These are phyloP conservation scores for Crepidotus variabilis DNA, from an alignment of 768 basidiomycete genomes.

Conservation along the genomic window DNA sequence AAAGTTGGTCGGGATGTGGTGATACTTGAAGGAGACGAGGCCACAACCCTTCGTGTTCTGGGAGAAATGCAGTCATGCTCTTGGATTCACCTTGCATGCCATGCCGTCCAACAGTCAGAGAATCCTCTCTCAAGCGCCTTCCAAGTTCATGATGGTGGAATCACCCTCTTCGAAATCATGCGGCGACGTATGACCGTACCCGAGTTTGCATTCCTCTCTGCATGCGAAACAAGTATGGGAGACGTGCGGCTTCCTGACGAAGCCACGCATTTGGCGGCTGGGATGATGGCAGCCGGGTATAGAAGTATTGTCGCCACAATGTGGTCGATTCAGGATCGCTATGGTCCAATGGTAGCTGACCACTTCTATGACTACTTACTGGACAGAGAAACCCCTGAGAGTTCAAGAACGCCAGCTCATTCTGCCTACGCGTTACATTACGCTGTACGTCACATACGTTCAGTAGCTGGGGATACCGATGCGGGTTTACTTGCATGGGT, in stretches of 20 bases:
- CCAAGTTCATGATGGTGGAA: constrained; percentile 15
- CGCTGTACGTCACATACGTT: no score
- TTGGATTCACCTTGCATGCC: constrained; percentile 33
- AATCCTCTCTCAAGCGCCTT: constrained; percentile 21
- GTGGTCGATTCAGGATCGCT: constrained; percentile 37
- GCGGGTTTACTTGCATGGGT: no score
- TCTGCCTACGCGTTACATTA: no score
- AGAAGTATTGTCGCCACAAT: constrained; percentile 35
- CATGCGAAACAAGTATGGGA: constrained; percentile 32
- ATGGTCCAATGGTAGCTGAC: constrained; percentile 28
- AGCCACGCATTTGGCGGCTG: constrained; percentile 33
- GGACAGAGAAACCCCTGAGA: no score
- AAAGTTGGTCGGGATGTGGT: constrained; percentile 11
- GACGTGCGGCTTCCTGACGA: constrained; percentile 26
- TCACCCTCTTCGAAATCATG: constrained; percentile 13
- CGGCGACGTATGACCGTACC: constrained; percentile 22
- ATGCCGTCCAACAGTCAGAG: constrained; percentile 23
- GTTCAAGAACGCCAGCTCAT: no score
- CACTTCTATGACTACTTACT: no score
- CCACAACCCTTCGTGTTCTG: constrained; percentile 12
- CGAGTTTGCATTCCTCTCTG: constrained; percentile 37
- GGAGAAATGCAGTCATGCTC: constrained; percentile 11
- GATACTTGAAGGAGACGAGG: constrained; percentile 11
- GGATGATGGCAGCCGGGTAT: constrained; percentile 29
- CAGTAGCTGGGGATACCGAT: no score